Evolutionary conservation across 1,139 yeast species (phyloP), one percentile per base, ranked within the genome.

Genomic region (Fermentozyma sake): DNA sequence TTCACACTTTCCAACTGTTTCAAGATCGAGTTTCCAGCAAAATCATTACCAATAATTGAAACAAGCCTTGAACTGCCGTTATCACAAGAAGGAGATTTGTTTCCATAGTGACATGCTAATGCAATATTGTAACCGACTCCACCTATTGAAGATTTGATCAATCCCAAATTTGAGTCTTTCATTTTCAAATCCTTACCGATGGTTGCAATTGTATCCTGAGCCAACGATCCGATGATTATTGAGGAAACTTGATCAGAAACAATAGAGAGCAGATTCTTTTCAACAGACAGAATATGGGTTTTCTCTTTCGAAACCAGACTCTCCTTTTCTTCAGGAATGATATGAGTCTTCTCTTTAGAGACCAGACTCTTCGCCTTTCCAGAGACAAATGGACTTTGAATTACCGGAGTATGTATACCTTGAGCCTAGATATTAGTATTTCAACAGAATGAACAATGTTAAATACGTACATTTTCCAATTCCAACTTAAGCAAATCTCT

Each of bases 71-170:
- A 31, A 7, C 35, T 10, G 2, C 24, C 13, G 6, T 16, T 6
- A 3, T 11, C 12, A 3, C 28, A 10, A 12, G 10, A 9, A 15
- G 27, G 29, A 1, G 42, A 34, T 12, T 26, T 16, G 7, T 37
- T 33, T 8, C 52, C 44, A 31, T 57, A 60, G 19, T 38, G 33
- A 30, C 59, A 48, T 0, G 93, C 91, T 12, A 72, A 47, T 0
- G 84, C 76, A 11, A 85, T 76, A 44, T 86, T 87, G 46, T 72
- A 79, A 0, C 86, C 96, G 1, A 86, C 96, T 0, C 96, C 96
- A 0, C 96, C 96, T 7, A 84, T 51, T 0, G 82, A 66, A 5
- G 77, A 65, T 2, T 53, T 43, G 1, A 75, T 66, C 1, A 43
- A 48, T 0, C 93, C 91, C 0, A 93, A 91, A 38, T 82, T 82